phyloP scores from a whole-genome alignment of 140 eudicot genomes.

The Bidens hawaiensis region DNA sequence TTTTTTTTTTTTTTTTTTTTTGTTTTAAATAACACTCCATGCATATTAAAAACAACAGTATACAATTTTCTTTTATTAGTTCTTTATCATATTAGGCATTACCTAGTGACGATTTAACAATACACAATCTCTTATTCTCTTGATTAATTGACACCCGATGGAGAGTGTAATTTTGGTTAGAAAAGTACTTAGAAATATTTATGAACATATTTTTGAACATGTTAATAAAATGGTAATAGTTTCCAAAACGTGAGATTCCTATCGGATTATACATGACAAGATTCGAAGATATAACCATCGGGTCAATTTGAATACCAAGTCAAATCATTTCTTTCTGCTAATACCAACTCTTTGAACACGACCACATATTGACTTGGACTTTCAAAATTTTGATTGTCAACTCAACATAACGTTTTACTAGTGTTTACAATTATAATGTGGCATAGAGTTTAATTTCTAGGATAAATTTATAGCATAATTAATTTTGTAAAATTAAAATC shows the following conservation, averaged over 20 bases:
- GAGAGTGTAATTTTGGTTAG: background rate
- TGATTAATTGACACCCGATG: background rate
- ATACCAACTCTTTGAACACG: conserved; percentile 24
- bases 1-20: no score
- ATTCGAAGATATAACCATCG: background rate
- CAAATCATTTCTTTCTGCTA: conserved; percentile 15
- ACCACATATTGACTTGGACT: conserved; percentile 32
- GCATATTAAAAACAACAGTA: background rate
- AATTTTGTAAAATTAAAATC: background rate
- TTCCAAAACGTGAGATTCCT: background rate
- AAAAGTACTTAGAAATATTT: background rate
- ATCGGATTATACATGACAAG: background rate
- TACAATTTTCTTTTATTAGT: no score
- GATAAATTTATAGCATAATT: background rate
- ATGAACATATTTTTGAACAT: background rate
- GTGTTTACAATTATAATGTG: background rate
- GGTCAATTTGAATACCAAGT: conserved; percentile 24
- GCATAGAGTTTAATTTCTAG: background rate
- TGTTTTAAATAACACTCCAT: no score
- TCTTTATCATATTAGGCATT: background rate
- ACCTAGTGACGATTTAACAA: background rate
- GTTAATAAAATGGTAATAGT: background rate
- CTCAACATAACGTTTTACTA: background rate
- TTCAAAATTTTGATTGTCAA: conserved; percentile 13
- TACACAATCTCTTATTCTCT: background rate